These are phyloP conservation scores for Hypoxylon sp. DNA, from an alignment of 2,329 filamentous ascomycete genomes.

Conservation along the genomic window DNA sequence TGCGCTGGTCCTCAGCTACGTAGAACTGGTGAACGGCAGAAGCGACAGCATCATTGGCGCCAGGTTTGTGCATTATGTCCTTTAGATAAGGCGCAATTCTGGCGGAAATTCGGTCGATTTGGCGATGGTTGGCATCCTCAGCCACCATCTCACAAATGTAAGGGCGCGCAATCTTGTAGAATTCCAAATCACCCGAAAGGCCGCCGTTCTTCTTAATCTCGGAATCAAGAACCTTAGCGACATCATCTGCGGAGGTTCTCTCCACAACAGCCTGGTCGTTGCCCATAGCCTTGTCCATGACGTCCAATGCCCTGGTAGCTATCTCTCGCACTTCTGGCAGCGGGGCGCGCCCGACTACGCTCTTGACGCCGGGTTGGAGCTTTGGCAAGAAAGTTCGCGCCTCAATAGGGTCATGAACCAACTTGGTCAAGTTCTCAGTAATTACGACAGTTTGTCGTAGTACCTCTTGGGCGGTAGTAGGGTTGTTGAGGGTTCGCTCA, in stretches of 20 bases:
- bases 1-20: constrained; percentile 84
- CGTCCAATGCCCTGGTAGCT: constrained; percentile 79
- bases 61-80: constrained; percentile 69
- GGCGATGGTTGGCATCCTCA: constrained; percentile 86
- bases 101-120: constrained; percentile 74
- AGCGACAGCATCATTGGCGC: constrained; percentile 70
- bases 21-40: constrained; percentile 80
- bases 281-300: constrained; percentile 94
- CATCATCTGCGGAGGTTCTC: constrained; percentile 75
- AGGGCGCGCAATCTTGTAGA: constrained; percentile 72
- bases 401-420: constrained; percentile 95
- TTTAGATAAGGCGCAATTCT: constrained; percentile 80
- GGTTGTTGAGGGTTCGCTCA: constrained; percentile 92
- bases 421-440: constrained; percentile 96
- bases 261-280: constrained; percentile 72
- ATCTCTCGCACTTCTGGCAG: constrained; percentile 94
- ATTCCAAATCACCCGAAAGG: constrained; percentile 66
- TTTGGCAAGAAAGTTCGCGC: constrained; percentile 95
- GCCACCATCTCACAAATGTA: constrained; percentile 88
- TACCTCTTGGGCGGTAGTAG: constrained; percentile 90
- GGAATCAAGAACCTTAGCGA: constrained; percentile 76
- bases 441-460: constrained; percentile 95
- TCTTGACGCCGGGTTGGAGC: constrained; percentile 90
- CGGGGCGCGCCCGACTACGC: constrained; percentile 85
- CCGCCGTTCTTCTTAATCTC: constrained; percentile 77